These are phyloP conservation scores for Candida glaebosa DNA, from an alignment of 805 yeast species.

Conservation along the genomic window DNA sequence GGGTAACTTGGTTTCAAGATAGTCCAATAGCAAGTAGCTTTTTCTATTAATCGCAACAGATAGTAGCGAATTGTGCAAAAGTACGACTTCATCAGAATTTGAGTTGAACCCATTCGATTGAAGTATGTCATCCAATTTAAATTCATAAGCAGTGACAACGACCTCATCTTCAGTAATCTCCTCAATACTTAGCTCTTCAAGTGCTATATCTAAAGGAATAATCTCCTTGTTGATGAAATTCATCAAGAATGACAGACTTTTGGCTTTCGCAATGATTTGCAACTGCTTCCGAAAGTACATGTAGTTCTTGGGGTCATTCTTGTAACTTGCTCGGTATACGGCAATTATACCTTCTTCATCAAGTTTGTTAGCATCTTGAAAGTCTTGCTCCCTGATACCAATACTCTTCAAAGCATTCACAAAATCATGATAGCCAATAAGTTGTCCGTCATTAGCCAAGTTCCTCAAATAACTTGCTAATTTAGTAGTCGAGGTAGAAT, in stretches of 20 bases:
- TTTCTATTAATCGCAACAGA: conserved; percentile 59
- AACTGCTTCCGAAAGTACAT: conserved; percentile 30
- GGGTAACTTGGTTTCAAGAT: conserved; percentile 45
- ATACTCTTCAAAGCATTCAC: conserved; percentile 26
- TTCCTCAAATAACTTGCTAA: conserved; percentile 27
- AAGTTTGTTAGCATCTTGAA: conserved; percentile 12
- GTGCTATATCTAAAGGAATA: conserved; percentile 30
- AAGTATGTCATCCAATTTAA: conserved; percentile 52
- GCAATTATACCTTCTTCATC: conserved; percentile 36
- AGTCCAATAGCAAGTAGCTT: conserved; percentile 55
- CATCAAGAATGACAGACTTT: conserved; percentile 17
- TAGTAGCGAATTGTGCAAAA: conserved; percentile 52
- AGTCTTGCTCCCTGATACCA: conserved; percentile 19
- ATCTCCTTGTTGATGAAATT: conserved; percentile 28
- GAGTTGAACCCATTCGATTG: conserved; percentile 25
- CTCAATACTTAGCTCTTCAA: conserved; percentile 36
- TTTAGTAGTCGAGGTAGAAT: conserved; percentile 13
- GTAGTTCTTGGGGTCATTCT: conserved; percentile 35
- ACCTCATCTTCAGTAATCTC: conserved; percentile 56
- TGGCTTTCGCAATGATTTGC: conserved; percentile 22
- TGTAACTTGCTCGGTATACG: conserved; percentile 27
- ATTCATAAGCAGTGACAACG: conserved; percentile 69
- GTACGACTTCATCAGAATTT: conserved; percentile 33
- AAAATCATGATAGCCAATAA: conserved; percentile 35
- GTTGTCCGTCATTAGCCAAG: conserved; percentile 23